Conservation (phyloP, 345 rosid species). For the Schrenkiella parvula region DNA sequence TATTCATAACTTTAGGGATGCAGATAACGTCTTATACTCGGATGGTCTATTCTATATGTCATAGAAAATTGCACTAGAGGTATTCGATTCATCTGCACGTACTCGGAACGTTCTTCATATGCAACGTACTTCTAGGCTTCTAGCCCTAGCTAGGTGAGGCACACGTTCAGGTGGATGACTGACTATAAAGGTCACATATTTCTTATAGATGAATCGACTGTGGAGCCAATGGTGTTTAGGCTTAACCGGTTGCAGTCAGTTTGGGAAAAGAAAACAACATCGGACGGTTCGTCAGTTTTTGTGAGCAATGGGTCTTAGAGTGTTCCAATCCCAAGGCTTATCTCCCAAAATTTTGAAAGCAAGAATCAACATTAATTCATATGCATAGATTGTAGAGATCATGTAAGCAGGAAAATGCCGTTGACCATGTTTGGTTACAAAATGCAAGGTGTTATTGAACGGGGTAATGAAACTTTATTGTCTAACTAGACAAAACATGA, state of each 20-base stretch:
- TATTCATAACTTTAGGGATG: background rate
- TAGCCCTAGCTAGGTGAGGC: background rate
- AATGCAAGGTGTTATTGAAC: background rate
- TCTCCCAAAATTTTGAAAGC: too few relatives aligned
- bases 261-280: background rate
- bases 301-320: slow-evolving; percentile 1
- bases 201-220: background rate
- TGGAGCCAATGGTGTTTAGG: background rate
- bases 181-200: background rate
- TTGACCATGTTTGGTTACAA: background rate
- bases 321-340: too few relatives aligned
- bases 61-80: background rate
- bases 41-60: background rate
- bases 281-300: background rate
- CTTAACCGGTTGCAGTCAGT: background rate
- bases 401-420: background rate
- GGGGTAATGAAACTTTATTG: background rate
- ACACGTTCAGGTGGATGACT: background rate
- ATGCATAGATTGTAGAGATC: background rate
- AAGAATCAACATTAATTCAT: background rate
- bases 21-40: background rate
- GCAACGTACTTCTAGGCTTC: too few relatives aligned
- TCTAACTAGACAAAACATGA: background rate
- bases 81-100: background rate
- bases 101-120: background rate